Evolutionary conservation across 2,329 filamentous ascomycete genomes (phyloP), one percentile per base, ranked within the genome.

Genomic region (Beauveria rudraprayagi): DNA sequence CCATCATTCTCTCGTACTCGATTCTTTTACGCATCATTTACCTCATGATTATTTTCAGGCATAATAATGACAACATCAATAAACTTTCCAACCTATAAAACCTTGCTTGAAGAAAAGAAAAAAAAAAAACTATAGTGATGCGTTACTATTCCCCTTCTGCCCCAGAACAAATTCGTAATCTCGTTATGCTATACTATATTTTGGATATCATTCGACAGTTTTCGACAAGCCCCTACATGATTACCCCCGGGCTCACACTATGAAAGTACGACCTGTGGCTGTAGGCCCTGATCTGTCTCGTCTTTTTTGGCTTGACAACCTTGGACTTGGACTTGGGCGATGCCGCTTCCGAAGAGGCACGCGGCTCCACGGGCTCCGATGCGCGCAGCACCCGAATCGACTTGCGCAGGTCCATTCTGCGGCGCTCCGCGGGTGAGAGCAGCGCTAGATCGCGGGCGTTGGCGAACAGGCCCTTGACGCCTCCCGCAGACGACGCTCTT

Each of bases 321-420:
- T 37, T 37, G 34, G 34, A 37, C 34, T 37, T 37, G 11, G 34
- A 5, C 11, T 37, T 37, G 34, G 34, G 34, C 14, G 5, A 37
- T 4, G 34, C 1, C 34, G 0, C 34, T 37, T 37, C 34, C 34
- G 10, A 37, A 16, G 34, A 10, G 34, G 34, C 34, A 37, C 34
- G 34, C 34, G 34, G 34, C 34, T 37, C 40, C 47, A 4, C 22
- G 14, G 34, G 37, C 19, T 46, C 61, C 41, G 63, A 64, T 54
- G 71, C 70, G n/a, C 68, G 68, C 37, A 76, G 64, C 60, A 74
- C 68, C 56, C 69, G 70, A 56, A 77, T 77, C 24, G 70, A 71
- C 46, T 69, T 71, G 65, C 72, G 72, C 52, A 78, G 63, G 26
- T 71, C 69, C 40, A 71, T 70, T 24, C 73, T 67, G 62, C 72